Base-by-base conservation (phyloP, 2,329 filamentous ascomycete genomes). In the Teratosphaeria gauchensis region DNA sequence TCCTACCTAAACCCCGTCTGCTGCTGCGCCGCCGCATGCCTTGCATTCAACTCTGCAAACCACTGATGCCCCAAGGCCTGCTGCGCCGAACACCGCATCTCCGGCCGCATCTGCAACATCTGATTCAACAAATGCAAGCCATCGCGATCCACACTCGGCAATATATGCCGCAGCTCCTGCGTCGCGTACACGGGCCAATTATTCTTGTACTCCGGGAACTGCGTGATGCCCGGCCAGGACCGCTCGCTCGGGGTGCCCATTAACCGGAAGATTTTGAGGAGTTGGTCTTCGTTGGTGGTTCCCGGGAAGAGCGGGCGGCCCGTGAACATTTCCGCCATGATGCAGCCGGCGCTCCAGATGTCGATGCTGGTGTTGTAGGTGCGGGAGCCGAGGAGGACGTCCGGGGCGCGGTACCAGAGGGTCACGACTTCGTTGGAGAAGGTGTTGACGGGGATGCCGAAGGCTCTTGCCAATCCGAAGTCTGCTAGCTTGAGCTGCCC, bases 291-390 rank as follows among this genome's bases (percentile, higher is more conserved):
- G 73, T 99, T 99, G 42, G 94, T 96, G 1, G 94, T 99, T 59
- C 94, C 94, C 0, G 94, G 94, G 77, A 99, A 99, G 6, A 99
- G 82, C 0, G 94, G 94, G 19, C 94, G 84, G 3, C 94, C 94
- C 0, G 92, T 96, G 75, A 95, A 97, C 91, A 99, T 96, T 76
- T 99, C 94, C 9, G 94, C 94, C 94, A 99, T 97, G 79, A 99
- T 99, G 75, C 94, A 99, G 58, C 94, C 94, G 6, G 94, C 94
- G 6, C 90, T 96, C 94, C 94, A 99, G 72, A 99, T 97, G 71
- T 99, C 94, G 73, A 99, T 97, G 76, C 90, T 95, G n/a, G 94
- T 99, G 76, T 96, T 99, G 78, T 99, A 99, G 24, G 94, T 97
- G 64, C 94, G 82, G 68, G 89, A 94, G 56, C 94, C 94, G 53